Base-by-base conservation (phyloP, 2,329 filamentous ascomycete genomes). In the Coniosporium uncinatum region DNA sequence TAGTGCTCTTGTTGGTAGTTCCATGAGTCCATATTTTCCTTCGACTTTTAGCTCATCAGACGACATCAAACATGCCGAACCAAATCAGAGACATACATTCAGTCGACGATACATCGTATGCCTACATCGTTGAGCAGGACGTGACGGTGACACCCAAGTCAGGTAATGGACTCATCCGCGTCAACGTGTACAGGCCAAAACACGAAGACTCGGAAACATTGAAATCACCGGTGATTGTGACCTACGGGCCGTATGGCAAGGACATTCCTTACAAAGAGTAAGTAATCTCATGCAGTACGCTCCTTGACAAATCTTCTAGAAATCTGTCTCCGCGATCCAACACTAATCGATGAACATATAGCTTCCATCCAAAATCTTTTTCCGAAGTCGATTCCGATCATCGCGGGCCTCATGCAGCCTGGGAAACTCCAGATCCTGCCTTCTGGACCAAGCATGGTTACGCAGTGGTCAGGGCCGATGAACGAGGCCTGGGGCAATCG, bases 241-340 rank as follows among this genome's bases (percentile, higher is more conserved):
- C 82, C 0, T 87, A 87, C 48, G 83, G 83, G 0, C 83, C 83
- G 0, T 87, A 87, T 47, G 83, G 83, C 36, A 87, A 88, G 50
- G 82, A 87, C 49, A 83, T 85, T 27, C 75, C 70, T 17, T 86
- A 86, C 54, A 63, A 68, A 43, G 64, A 71, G 65, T 70, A 50
- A 49, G 59, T 40, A 41, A 46, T 35, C 32, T 3, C 3, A 24
- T 4, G 37, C 19, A 13, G n/a, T n/a, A n/a, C n/a, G n/a, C n/a
- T n/a, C n/a, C n/a, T n/a, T n/a, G n/a, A n/a, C n/a, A n/a, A n/a
- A n/a, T n/a, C n/a, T n/a, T n/a, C n/a, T n/a, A n/a, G n/a, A n/a
- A n/a, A n/a, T n/a, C n/a, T n/a, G n/a, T n/a, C n/a, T n/a, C n/a
- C 36, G 38, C 18, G 22, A 32, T 42, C 37, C 24, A 22, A 35